Percentiles rank a stretch among this genome's conserved stretches.
phyloP scores from a whole-genome alignment of 305 asterid species.

The Coffea humblotiana region DNA sequence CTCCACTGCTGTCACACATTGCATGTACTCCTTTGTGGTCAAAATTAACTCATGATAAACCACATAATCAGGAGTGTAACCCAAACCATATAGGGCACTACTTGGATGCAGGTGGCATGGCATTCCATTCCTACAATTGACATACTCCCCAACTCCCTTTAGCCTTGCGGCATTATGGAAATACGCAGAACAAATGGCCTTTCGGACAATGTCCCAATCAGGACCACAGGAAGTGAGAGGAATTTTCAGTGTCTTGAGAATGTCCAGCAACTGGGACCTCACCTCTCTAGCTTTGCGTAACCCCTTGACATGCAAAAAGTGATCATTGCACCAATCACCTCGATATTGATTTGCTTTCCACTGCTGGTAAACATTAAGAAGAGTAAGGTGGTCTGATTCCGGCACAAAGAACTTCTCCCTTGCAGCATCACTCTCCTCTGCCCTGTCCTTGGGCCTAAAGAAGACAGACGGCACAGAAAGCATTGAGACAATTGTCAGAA shows the following conservation, averaged over 20 bases:
- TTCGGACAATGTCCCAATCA: slow-evolving; percentile 87
- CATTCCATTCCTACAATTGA: slow-evolving; percentile 91
- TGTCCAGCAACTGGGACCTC: slow-evolving; percentile 84
- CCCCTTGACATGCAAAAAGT: slow-evolving; percentile 86
- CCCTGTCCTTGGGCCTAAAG: slow-evolving; percentile 94
- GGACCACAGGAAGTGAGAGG: slow-evolving; percentile 84
- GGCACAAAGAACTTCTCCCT: slow-evolving; percentile 94
- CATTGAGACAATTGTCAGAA: slow-evolving; percentile 91
- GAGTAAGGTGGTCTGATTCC: slow-evolving; percentile 93
- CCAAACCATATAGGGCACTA: slow-evolving; percentile 87
- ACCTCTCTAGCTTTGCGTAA: slow-evolving; percentile 90
- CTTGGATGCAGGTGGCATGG: slow-evolving; percentile 98
- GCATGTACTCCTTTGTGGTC: slow-evolving; percentile 94
- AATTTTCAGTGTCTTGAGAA: slow-evolving; percentile 69
- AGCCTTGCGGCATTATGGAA: slow-evolving; percentile 86
- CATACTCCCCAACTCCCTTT: slow-evolving; percentile 88
- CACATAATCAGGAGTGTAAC: slow-evolving; percentile 90
- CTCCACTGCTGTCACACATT: slow-evolving; percentile 86
- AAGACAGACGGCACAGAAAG: slow-evolving; percentile 95
- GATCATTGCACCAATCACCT: slow-evolving; percentile 98
- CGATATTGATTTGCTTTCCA: slow-evolving; percentile 87
- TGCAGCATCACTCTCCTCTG: slow-evolving; percentile 96
- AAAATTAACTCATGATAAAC: slow-evolving; percentile 88
- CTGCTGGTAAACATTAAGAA: slow-evolving; percentile 89
- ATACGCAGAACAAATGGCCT: slow-evolving; percentile 92